phyloP scores from a whole-genome alignment of 805 yeast species.

The Candida cerambycidarum region DNA sequence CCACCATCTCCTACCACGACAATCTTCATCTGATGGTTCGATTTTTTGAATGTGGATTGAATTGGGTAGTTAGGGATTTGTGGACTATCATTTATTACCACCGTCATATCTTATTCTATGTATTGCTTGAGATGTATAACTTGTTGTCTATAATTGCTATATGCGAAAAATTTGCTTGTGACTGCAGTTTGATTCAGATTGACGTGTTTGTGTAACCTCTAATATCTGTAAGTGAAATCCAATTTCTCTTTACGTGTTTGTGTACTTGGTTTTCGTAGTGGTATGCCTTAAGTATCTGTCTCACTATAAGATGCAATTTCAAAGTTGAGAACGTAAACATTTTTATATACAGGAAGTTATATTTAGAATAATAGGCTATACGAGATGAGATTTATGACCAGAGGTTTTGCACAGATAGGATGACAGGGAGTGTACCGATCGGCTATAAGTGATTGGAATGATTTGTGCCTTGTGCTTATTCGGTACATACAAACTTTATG shows the following conservation, averaged over 20 bases:
- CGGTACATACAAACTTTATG: too few species aligned
- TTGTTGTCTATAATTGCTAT: background rate
- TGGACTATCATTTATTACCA: conserved; percentile 38
- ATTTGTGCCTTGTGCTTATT: too few species aligned
- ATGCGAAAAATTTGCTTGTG: too few species aligned
- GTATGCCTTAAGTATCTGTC: too few species aligned
- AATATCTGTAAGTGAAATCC: too few species aligned
- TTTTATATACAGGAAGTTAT: background rate
- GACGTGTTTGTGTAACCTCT: too few species aligned
- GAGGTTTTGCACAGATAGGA: too few species aligned
- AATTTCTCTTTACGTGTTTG: too few species aligned
- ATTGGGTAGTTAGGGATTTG: conserved; percentile 34
- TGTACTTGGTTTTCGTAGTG: too few species aligned
- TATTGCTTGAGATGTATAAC: background rate
- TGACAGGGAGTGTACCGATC: too few species aligned
- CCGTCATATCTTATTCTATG: conserved; percentile 6
- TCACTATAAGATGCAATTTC: background rate
- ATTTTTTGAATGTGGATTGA: conserved; percentile 24
- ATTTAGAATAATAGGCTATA: background rate
- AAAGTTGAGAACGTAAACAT: background rate
- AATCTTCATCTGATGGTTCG: conserved; percentile 45
- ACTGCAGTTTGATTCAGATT: too few species aligned
- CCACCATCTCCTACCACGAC: conserved; percentile 91
- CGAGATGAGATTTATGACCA: background rate
- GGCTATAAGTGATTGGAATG: too few species aligned